Evolutionary conservation across 2,329 filamentous ascomycete species (phyloP).

Genomic region (Penicillium glabrum): DNA sequence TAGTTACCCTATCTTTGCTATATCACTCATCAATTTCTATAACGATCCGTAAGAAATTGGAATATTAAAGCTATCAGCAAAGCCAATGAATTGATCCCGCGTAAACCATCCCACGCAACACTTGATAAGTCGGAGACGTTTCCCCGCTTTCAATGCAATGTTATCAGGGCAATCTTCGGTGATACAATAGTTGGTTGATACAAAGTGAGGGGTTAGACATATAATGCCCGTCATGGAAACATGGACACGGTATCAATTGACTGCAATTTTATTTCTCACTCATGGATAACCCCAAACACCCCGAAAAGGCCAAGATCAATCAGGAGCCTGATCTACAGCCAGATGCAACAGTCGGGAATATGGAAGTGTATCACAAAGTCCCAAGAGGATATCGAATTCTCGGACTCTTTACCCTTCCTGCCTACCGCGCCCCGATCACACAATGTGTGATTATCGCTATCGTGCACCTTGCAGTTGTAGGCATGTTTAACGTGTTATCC

Average conservation of each 20-base stretch:
- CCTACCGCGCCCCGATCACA: slow-evolving; percentile 15
- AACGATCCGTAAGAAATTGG: too few relatives aligned
- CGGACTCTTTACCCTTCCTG: slow-evolving; percentile 10
- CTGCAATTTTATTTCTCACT: neutral
- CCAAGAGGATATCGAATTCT: slow-evolving; percentile 12
- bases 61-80: too few relatives aligned
- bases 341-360: neutral
- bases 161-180: neutral
- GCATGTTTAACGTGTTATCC: slow-evolving; percentile 20
- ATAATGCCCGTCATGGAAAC: neutral
- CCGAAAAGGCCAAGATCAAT: too few relatives aligned
- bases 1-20: too few relatives aligned
- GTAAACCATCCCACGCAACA: neutral
- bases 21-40: too few relatives aligned
- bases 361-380: slow-evolving; percentile 1
- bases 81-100: neutral
- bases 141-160: neutral
- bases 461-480: slow-evolving; percentile 17
- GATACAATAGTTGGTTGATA: neutral
- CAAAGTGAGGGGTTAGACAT: neutral
- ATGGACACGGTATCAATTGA: neutral
- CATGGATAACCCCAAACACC: neutral
- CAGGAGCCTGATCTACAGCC: too few relatives aligned
- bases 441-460: slow-evolving; percentile 15
- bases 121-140: neutral